A percentile compares a stretch with the other conserved stretches of the same genome.
Evolutionary conservation across 202 grass and related monocot genomes (phyloP).

Genomic region (Eragrostis tef): DNA sequence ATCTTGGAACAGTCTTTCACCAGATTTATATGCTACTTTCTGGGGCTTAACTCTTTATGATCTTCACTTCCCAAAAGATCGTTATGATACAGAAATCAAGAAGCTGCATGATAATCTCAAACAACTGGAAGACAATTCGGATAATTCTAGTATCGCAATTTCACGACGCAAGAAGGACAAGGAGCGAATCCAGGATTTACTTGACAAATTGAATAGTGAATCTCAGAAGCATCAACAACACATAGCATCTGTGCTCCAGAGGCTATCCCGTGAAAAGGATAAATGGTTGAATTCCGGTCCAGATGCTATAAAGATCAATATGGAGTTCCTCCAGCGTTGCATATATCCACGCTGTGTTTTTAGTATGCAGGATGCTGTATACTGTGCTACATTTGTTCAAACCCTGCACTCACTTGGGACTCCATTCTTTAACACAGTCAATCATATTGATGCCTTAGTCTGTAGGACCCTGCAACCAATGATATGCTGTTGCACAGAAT

Average conservation of each 20-base stretch:
- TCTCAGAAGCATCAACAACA: constrained; percentile 88
- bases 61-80: constrained; percentile 83
- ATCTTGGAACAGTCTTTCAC: constrained; percentile 89
- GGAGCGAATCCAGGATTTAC: constrained; percentile 95
- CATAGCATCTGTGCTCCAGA: constrained; percentile 73
- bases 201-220: constrained; percentile 83
- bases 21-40: constrained; percentile 95
- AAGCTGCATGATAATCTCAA: constrained; percentile 92
- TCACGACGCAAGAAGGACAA: constrained; percentile 98
- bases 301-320: constrained; percentile 91
- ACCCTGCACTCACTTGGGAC: constrained; percentile 86
- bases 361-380: constrained; percentile 89
- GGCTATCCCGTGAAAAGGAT: constrained; percentile 84
- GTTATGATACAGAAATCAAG: constrained; percentile 89
- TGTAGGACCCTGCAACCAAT: constrained; percentile 96
- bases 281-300: constrained; percentile 87
- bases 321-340: constrained; percentile 95
- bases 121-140: constrained; percentile 89
- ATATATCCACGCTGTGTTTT: constrained; percentile 88
- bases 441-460: constrained; percentile 89
- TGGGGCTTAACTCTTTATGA: constrained; percentile 99
- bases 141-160: constrained; percentile 91
- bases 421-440: constrained; percentile 90
- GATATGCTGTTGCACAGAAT: constrained; percentile 98
- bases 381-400: constrained; percentile 92